Evolutionary conservation across 2,329 filamentous ascomycete genomes (phyloP).

Genomic region (Peltaster fructicola): DNA sequence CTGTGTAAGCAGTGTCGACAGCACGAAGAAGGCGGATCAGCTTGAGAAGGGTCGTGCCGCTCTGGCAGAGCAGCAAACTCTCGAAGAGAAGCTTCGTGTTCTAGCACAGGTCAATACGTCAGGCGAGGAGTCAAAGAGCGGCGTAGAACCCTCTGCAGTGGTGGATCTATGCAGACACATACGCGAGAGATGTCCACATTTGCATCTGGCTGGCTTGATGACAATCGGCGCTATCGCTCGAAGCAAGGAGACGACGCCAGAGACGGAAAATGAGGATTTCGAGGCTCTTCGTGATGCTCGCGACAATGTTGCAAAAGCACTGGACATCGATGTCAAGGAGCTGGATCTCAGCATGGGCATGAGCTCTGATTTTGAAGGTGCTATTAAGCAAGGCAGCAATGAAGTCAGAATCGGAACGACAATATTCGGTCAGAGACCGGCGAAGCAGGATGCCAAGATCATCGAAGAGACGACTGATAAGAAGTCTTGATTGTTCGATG

Average conservation of each 20-base stretch:
- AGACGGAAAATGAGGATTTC: conserved; percentile 88
- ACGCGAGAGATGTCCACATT: conserved; percentile 48
- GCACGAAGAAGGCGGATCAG: conserved; percentile 66
- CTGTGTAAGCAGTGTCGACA: conserved; percentile 83
- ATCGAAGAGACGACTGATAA: conserved; percentile 12
- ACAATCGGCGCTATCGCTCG: conserved; percentile 91
- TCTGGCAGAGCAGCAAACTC: conserved; percentile 26
- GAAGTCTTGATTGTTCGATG: conserved; percentile 7
- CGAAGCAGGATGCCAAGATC: conserved; percentile 62
- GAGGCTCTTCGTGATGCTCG: conserved; percentile 47
- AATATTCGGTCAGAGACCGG: conserved; percentile 73
- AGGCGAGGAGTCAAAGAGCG: conserved; percentile 70
- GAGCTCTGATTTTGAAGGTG: conserved; percentile 90
- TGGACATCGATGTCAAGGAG: conserved; percentile 36
- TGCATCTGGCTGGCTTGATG: conserved; percentile 74
- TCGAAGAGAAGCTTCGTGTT: conserved; percentile 38
- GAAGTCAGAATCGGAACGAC: conserved; percentile 88
- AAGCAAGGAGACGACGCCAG: conserved; percentile 50
- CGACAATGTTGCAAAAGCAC: conserved; percentile 47
- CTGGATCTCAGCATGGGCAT: conserved; percentile 96
- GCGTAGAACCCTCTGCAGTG: conserved; percentile 49
- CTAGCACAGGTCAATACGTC: conserved; percentile 95
- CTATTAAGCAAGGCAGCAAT: conserved; percentile 63
- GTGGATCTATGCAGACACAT: conserved; percentile 53
- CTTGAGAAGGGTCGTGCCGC: conserved; percentile 60